A percentile compares a stretch with the other conserved stretches of the same genome.
Conservation (phyloP, 1,284 basidiomycete species). For the Schizophyllum commune region DNA sequence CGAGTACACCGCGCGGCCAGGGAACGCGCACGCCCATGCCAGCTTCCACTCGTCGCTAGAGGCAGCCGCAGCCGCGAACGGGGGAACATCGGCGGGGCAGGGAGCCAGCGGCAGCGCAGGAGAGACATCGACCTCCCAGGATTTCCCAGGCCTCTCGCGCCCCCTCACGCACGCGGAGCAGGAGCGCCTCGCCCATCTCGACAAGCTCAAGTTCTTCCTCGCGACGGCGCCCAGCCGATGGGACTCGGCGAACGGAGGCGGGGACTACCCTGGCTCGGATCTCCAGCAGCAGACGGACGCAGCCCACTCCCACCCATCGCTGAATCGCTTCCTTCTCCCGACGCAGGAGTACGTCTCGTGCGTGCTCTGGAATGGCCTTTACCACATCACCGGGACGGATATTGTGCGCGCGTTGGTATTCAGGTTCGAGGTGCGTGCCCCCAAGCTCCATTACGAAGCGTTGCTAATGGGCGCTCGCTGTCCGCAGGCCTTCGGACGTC, state of each 20-base stretch:
- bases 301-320: constrained; percentile 48
- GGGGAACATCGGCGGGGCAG: constrained; percentile 6
- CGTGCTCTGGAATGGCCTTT: constrained; percentile 83
- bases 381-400: constrained; percentile 88
- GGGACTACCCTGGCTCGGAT: neutral
- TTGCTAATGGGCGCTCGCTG: constrained; percentile 1
- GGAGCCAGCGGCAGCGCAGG: constrained; percentile 4
- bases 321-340: constrained; percentile 79
- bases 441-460: neutral
- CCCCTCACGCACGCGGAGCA: constrained; percentile 55
- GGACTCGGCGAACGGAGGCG: constrained; percentile 27
- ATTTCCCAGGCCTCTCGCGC: constrained; percentile 36
- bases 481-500: constrained; percentile 65
- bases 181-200: constrained; percentile 63
- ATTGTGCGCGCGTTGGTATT: constrained; percentile 85
- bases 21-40: constrained; percentile 34
- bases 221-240: constrained; percentile 76
- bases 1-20: constrained; percentile 36
- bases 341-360: constrained; percentile 85
- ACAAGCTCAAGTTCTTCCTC: constrained; percentile 79
- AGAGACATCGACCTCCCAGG: constrained; percentile 6
- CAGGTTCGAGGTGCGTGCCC: constrained; percentile 59
- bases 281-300: neutral
- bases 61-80: constrained; percentile 8
- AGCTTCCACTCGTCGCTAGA: constrained; percentile 19